Base-by-base conservation (phyloP, 2,329 filamentous ascomycete genomes). In the Clonostachys solani region DNA sequence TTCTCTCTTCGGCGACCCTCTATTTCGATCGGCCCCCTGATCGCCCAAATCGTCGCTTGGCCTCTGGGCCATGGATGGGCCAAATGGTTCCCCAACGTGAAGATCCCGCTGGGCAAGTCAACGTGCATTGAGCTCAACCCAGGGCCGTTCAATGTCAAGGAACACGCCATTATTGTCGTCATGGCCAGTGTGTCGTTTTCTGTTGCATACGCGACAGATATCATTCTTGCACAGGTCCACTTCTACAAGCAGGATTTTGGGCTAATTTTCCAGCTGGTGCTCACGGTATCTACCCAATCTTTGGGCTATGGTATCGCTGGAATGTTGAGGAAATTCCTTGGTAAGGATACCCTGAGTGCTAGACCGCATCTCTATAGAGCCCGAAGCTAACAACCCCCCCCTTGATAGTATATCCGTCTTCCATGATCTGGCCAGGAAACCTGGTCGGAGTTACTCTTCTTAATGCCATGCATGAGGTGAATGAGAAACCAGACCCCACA, bases 391-490 rank as follows among this genome's bases (percentile, higher is more conserved):
- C 36, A 38, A n/a, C 15, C 5, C 36, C 36, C 17, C 36, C 2
- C 15, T 9, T 17, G 6, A n/a, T 47, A 79, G 76, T 81, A 12
- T 82, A 83, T 54, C 81, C 80, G 5, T 82, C 84, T 1, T 80
- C 85, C 10, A 87, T 89, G 83, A 87, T 89, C 49, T 89, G 86
- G 85, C 86, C 86, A 0, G 74, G 72, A 3, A 86, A 81, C 44
- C 69, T 90, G 19, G 83, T 86, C 45, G 78, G 79, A 6, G 78
- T 85, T 8, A 79, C 83, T 1, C 66, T 89, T 35, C 84, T 89
- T 70, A 84, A 84, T 54, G 83, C 85, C 50, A 83, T 91, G 71
- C 86, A 91, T 58, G 86, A 89, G 52, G 65, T 65, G 23, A 74
- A 76, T 35, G 68, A 77, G 15, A 56, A 65, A 13, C 67, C 65